These are phyloP conservation scores for Rhodosporidiobolus odoratus DNA, from an alignment of 768 basidiomycete species.

Conservation along the genomic window DNA sequence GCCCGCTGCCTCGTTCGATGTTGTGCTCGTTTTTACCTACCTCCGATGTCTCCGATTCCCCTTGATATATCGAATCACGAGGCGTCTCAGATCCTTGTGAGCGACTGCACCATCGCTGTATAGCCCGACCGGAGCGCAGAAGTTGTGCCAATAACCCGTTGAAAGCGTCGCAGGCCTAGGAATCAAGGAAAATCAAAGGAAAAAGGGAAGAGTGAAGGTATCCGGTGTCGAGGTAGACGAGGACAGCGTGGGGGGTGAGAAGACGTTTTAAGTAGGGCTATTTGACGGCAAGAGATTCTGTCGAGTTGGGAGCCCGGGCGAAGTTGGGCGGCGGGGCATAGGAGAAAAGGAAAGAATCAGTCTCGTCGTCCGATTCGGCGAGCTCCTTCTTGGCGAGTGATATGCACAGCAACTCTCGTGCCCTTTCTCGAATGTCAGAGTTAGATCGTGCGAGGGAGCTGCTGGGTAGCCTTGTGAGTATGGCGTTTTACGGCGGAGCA, in stretches of 20 bases:
- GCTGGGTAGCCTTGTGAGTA: not conserved
- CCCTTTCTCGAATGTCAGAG: not conserved
- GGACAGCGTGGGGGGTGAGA: slow-evolving; percentile 2
- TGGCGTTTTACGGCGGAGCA: not conserved
- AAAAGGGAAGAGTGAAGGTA: not conserved
- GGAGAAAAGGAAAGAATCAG: not conserved
- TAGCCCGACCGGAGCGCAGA: not conserved
- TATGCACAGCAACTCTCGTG: not conserved
- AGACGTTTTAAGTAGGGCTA: not conserved
- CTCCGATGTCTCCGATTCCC: not conserved
- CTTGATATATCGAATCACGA: not conserved
- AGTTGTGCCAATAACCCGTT: too few relatives aligned
- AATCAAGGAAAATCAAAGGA: not conserved
- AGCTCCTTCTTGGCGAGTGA: not conserved
- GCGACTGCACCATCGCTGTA: not conserved
- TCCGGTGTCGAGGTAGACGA: slow-evolving; percentile 9
- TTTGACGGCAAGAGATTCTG: not conserved
- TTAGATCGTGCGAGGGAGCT: not conserved
- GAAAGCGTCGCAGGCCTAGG: too few relatives aligned
- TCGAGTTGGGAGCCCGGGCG: not conserved
- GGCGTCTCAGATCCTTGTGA: not conserved
- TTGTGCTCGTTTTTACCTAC: not conserved
- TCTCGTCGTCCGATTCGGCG: slow-evolving; percentile 1
- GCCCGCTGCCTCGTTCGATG: not conserved
- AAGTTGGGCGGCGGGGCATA: not conserved